Percentiles rank a stretch among this genome's conserved stretches.
These are phyloP conservation scores for Gynochthodes officinalis DNA, from an alignment of 257 asterid genomes.

Conservation along the genomic window DNA sequence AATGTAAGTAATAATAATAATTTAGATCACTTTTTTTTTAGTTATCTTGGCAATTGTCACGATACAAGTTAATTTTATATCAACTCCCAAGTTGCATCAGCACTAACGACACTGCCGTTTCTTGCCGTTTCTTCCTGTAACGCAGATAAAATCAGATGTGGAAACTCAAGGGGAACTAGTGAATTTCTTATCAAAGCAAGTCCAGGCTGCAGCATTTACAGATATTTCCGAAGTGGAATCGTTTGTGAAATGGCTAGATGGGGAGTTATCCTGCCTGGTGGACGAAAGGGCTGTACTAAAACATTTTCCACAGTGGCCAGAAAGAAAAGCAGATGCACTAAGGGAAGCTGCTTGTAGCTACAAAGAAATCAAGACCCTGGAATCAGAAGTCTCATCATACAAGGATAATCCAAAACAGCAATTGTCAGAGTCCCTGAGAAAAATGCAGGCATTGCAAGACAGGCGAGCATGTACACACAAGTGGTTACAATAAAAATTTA, in stretches of 20 bases:
- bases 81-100: too few relatives aligned
- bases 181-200: constrained; percentile 69
- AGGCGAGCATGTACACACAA: constrained; percentile 35
- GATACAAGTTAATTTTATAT: too few relatives aligned
- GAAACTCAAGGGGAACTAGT: constrained; percentile 77
- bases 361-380: constrained; percentile 67
- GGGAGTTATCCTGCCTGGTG: constrained; percentile 73
- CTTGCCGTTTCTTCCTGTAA: neutral
- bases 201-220: constrained; percentile 65
- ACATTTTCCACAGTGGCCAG: constrained; percentile 84
- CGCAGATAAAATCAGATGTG: constrained; percentile 77
- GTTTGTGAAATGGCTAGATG: constrained; percentile 85
- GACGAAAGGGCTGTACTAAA: constrained; percentile 94
- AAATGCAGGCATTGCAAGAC: constrained; percentile 66
- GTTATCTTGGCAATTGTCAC: too few relatives aligned
- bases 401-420: constrained; percentile 63
- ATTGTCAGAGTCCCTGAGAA: constrained; percentile 52
- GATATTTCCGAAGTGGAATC: constrained; percentile 80
- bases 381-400: constrained; percentile 53
- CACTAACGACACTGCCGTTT: neutral
- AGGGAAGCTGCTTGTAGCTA: constrained; percentile 88
- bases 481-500: neutral
- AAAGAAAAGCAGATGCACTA: constrained; percentile 78
- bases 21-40: neutral
- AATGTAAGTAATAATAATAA: constrained; percentile 47